Conservation (phyloP, 306 rosid genomes). For the Quercus parvula region DNA sequence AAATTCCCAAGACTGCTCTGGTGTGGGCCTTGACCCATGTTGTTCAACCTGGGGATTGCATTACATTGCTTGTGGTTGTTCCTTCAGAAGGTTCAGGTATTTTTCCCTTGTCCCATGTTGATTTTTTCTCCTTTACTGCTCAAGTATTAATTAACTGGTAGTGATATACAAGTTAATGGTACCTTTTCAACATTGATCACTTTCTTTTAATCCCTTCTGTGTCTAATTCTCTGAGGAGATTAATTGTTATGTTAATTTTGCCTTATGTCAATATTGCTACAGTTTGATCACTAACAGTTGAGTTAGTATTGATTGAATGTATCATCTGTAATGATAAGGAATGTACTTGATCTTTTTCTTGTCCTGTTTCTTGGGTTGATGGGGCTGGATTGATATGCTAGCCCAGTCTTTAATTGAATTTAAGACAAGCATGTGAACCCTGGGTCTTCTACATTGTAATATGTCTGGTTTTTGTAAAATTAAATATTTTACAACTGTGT, state of each 20-base stretch:
- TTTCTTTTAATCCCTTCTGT: background rate
- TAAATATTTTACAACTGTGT: too few species aligned
- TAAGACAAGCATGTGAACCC: background rate
- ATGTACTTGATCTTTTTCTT: background rate
- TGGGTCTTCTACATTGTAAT: background rate
- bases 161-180: background rate
- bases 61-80: constrained; percentile 86
- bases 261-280: background rate
- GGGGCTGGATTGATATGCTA: background rate
- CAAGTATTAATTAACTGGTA: background rate
- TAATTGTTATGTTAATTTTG: background rate
- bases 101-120: constrained; percentile 15
- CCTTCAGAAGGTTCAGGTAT: constrained; percentile 87
- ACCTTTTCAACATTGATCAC: background rate
- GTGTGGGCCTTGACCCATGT: constrained; percentile 98
- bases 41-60: constrained; percentile 98
- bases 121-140: background rate
- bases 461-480: background rate
- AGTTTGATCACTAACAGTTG: background rate
- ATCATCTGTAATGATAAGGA: background rate
- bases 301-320: background rate
- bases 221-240: background rate
- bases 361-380: background rate
- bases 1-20: constrained; percentile 89
- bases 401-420: background rate